Evolutionary conservation across 2,329 filamentous ascomycete genomes (phyloP).

Genomic region (Fusarium burgessii): DNA sequence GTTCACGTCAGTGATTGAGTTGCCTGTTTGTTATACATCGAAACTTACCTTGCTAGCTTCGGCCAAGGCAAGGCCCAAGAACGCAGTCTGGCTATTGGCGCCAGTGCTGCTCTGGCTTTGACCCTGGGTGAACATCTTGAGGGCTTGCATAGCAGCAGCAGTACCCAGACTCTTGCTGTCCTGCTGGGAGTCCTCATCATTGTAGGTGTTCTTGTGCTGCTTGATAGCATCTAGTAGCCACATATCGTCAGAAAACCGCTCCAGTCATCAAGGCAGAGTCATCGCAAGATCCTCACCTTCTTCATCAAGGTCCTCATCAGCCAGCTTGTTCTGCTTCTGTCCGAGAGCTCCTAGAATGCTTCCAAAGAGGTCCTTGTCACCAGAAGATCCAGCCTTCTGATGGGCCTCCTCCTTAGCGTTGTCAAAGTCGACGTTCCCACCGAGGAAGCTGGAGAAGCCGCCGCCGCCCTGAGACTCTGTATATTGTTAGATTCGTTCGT

Average conservation of each 20-base stretch:
- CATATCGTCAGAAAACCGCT: background rate
- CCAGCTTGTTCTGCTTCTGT: slow-evolving; percentile 62
- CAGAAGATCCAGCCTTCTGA: slow-evolving; percentile 59
- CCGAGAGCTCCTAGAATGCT: slow-evolving; percentile 60
- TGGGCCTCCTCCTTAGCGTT: slow-evolving; percentile 62
- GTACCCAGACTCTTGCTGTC: slow-evolving; percentile 70
- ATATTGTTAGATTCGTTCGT: slow-evolving; percentile 13
- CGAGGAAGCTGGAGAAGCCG: slow-evolving; percentile 54
- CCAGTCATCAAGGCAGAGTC: too few relatives aligned
- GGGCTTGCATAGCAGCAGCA: slow-evolving; percentile 83
- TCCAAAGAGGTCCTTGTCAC: slow-evolving; percentile 62
- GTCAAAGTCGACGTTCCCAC: slow-evolving; percentile 60
- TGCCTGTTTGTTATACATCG: too few relatives aligned
- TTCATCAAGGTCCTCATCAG: slow-evolving; percentile 63
- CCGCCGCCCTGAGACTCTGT: slow-evolving; percentile 53
- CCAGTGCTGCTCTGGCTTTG: slow-evolving; percentile 52
- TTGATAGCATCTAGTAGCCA: slow-evolving; percentile 69
- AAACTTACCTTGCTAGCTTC: slow-evolving; percentile 80
- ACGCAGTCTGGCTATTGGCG: slow-evolving; percentile 76
- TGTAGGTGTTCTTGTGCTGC: slow-evolving; percentile 81
- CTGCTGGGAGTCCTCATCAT: slow-evolving; percentile 60
- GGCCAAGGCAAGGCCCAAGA: slow-evolving; percentile 87
- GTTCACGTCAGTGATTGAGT: slow-evolving; percentile 14
- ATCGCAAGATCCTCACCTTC: slow-evolving; percentile 53
- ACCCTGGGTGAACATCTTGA: slow-evolving; percentile 80